Percentiles rank a stretch among this genome's conserved stretches.
These are phyloP conservation scores for Salix arbutifolia DNA, from an alignment of 345 rosid species.

Conservation along the genomic window DNA sequence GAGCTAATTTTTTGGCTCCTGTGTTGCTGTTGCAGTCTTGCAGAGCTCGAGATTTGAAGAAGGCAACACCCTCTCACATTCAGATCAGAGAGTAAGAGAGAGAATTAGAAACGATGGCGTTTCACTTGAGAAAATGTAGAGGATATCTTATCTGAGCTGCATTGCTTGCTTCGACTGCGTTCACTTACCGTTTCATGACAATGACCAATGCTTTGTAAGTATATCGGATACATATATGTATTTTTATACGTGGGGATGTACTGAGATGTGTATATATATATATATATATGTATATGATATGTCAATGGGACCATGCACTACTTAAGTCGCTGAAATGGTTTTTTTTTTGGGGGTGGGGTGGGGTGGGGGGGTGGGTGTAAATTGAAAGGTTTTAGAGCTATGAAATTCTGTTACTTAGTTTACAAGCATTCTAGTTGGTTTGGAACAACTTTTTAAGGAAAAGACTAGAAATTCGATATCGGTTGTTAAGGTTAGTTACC, in stretches of 20 bases:
- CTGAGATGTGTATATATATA: not conserved
- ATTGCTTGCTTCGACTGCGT: slow-evolving; percentile 9
- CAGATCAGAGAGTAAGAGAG: slow-evolving; percentile 30
- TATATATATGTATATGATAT: not conserved
- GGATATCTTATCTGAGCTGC: slow-evolving; percentile 14
- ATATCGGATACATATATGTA: not conserved
- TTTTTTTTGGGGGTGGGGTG: not conserved
- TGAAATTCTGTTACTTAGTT: slow-evolving; percentile 36
- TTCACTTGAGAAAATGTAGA: not conserved
- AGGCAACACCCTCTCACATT: not conserved
- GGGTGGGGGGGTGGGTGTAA: not conserved
- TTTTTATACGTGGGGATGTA: not conserved
- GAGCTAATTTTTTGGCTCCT: not conserved
- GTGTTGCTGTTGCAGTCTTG: slow-evolving; percentile 6
- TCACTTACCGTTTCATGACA: slow-evolving; percentile 10
- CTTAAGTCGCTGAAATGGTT: not conserved
- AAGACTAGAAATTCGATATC: slow-evolving; percentile 14
- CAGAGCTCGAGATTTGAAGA: slow-evolving; percentile 22
- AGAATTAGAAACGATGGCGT: slow-evolving; percentile 15
- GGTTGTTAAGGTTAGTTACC: slow-evolving; percentile 5
- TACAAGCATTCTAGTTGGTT: slow-evolving; percentile 58
- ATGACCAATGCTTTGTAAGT: slow-evolving; percentile 1
- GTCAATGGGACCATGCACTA: not conserved
- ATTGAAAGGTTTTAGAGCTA: not conserved
- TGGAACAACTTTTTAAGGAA: slow-evolving; percentile 35